Evolutionary conservation across 2,329 filamentous ascomycete species (phyloP), one percentile per base, ranked within the genome.

Genomic region (Aspergillus niger): DNA sequence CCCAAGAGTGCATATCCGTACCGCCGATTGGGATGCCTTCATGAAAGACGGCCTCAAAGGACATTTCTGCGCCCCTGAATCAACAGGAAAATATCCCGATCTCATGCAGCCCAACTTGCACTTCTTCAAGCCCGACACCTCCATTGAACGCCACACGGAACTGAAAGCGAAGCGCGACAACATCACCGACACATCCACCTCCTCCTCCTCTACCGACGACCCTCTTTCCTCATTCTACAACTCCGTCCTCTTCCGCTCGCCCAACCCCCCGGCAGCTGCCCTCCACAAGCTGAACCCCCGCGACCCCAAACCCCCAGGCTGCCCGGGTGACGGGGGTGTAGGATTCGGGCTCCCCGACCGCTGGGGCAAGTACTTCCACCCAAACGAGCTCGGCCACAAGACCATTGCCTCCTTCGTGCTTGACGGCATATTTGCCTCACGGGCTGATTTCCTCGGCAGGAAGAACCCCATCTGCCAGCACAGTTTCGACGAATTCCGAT

Each of bases 351-450:
- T 74, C n/a, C 75, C 74, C 7, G 73, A 76, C 66, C 61, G 47
- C 10, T 60, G 75, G 52, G 69, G 66, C 8, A 64, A 63, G 28
- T 68, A 68, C 52, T 77, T 78, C 61, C 75, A 77, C 59, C 73
- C 75, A 10, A 77, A 75, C 51, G 55, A 62, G 24, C 15, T 54
- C 4, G 65, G 67, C 32, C 66, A 68, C 26, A 26, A 50, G 8
- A 59, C 63, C 8, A 63, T 69, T 47, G 64, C 64, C 3, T 63
- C 63, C 5, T 63, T 55, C 47, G 58, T 52, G 3, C 43, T 62
- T 4, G n/a, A 55, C 17, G 48, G 41, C 15, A 28, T 60, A 15
- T n/a, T 44, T 50, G 20, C 47, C 8, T 36, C 47, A 8, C 62
- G 57, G n/a, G 38, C 60, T 6, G 20, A 17, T 5, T 11, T 44